Conservation (phyloP, 768 basidiomycete genomes). For the Panellus pusillus region DNA sequence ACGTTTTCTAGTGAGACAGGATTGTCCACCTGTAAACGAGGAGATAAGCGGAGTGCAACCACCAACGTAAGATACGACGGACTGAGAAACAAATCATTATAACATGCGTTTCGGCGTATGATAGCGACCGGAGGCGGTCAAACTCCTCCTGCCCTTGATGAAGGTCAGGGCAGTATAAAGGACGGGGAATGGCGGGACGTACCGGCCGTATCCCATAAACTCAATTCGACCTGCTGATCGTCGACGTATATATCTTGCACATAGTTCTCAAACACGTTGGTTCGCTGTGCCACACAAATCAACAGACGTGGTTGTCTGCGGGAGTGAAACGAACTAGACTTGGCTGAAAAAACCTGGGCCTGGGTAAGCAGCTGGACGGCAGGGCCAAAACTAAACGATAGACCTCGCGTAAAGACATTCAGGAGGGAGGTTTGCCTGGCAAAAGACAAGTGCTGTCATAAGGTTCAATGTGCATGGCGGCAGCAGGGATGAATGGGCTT, state of each 20-base stretch:
- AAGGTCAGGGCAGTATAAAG: slow-evolving; percentile 11
- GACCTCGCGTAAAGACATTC: slow-evolving; percentile 80
- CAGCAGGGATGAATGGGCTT: slow-evolving; percentile 26
- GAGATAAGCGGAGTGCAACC: slow-evolving; percentile 5
- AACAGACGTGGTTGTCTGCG: slow-evolving; percentile 4
- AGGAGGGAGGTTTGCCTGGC: slow-evolving; percentile 76
- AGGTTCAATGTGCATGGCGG: slow-evolving; percentile 24
- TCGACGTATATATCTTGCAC: slow-evolving; percentile 89
- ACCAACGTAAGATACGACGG: slow-evolving; percentile 24
- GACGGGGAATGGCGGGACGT: slow-evolving; percentile 6
- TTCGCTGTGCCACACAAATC: slow-evolving; percentile 49
- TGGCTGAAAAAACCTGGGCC: slow-evolving; percentile 78
- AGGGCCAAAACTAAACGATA: background rate
- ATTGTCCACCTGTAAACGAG: slow-evolving; percentile 71
- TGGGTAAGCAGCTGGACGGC: background rate
- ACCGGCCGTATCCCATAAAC: slow-evolving; percentile 98
- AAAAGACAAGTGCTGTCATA: slow-evolving; percentile 16
- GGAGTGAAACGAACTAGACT: slow-evolving; percentile 67
- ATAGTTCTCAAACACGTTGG: slow-evolving; percentile 98
- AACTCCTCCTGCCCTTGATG: slow-evolving; percentile 90
- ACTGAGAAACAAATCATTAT: slow-evolving; percentile 97
- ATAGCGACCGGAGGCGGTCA: slow-evolving; percentile 88
- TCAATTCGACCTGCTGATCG: slow-evolving; percentile 85
- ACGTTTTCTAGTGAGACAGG: slow-evolving; percentile 95
- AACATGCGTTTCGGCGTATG: slow-evolving; percentile 95